Base-by-base conservation (phyloP, 108 stramenopile genomes). In the Cylindrotheca fusiformis region DNA sequence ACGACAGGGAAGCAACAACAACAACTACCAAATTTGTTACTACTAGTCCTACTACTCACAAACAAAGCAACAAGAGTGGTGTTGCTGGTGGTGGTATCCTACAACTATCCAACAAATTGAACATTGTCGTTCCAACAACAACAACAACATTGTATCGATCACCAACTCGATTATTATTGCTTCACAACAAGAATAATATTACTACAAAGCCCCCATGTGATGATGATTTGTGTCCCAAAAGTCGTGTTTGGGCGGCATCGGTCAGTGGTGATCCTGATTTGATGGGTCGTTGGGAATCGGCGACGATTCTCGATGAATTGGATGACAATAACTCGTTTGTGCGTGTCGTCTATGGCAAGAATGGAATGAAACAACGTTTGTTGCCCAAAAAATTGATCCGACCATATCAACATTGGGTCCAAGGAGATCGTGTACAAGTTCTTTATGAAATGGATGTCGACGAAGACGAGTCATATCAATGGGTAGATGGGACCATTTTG, bases 401-500 rank as follows among this genome's bases (percentile, higher is more conserved):
- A 53, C 51, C 63, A 22, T 63, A 32, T 23, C 32, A 52, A 5
- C 48, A 48, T 26, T 21, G 52, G 21, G 63, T 63, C 1, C 63
- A 63, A 41, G 63, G 63, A 24, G 36, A 41, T 14, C 6, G 14
- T 6, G 36, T 41, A 41, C 10, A 41, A 41, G 6, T 41, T 41
- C 14, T 41, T 6, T 41, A 41, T 41, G 6, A 6, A 6, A n/a
- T n/a, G n/a, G n/a, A n/a, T n/a, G n/a, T n/a, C n/a, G 36, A 41
- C 14, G 36, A 14, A 6, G 36, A 14, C 10, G 10, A 10, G 36
- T 10, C 36, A 10, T 41, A 10, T 6, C 10, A 41, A 6, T 41
- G 36, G 36, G 10, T 41, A 10, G 36, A 41, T 10, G 36, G 36
- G 10, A 14, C 6, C 6, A 41, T 41, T 41, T 6, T 10, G 10